phyloP scores from a whole-genome alignment of 2,329 filamentous ascomycete genomes.

The Teratosphaeria pseudoeucalypti region DNA sequence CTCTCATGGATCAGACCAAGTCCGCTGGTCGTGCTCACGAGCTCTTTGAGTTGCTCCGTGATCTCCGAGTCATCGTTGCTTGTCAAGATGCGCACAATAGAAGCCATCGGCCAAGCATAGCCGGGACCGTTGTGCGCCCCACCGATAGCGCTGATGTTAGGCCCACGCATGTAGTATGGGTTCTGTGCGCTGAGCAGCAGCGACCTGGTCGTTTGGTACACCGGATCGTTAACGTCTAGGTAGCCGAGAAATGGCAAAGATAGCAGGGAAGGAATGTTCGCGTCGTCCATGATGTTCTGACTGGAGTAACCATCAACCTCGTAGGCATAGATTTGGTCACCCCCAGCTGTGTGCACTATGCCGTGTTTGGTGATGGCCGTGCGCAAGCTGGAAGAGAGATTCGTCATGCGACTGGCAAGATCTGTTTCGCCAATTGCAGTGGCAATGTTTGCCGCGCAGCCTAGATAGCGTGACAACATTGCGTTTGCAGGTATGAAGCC shows the following conservation, averaged over 20 bases:
- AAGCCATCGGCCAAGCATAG: slow-evolving; percentile 42
- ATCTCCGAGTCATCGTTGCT: slow-evolving; percentile 39
- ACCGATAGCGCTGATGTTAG: slow-evolving; percentile 38
- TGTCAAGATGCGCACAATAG: slow-evolving; percentile 42
- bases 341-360: slow-evolving; percentile 28
- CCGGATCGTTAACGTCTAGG: slow-evolving; percentile 27
- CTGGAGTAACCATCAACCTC: slow-evolving; percentile 37
- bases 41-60: slow-evolving; percentile 31
- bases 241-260: slow-evolving; percentile 56
- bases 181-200: slow-evolving; percentile 36
- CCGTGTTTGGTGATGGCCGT: slow-evolving; percentile 36
- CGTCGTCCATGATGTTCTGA: slow-evolving; percentile 47
- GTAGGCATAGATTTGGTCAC: slow-evolving; percentile 37
- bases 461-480: slow-evolving; percentile 61
- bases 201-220: slow-evolving; percentile 37
- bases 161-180: slow-evolving; percentile 42
- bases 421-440: slow-evolving; percentile 35
- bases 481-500: slow-evolving; percentile 47
- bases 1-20: slow-evolving; percentile 44
- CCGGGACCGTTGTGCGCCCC: slow-evolving; percentile 39
- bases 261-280: slow-evolving; percentile 59
- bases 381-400: slow-evolving; percentile 39
- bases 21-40: slow-evolving; percentile 38
- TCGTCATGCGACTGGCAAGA: slow-evolving; percentile 47
- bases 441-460: slow-evolving; percentile 44